Evolutionary conservation across 2,329 filamentous ascomycete genomes (phyloP).

Genomic region (Sclerotinia sclerotiorum): DNA sequence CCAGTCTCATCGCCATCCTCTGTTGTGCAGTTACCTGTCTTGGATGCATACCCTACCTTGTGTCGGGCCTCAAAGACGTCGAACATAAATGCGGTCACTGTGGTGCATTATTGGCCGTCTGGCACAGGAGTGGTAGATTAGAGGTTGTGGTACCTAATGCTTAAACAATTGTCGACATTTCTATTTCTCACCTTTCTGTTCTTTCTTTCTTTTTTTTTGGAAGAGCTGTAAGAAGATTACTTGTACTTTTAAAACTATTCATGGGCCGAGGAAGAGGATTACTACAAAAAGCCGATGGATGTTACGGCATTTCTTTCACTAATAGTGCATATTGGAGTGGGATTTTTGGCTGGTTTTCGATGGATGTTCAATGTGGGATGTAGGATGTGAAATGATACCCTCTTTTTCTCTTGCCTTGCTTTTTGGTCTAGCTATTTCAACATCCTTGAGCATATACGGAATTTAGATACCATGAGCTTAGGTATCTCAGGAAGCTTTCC

Average conservation of each 20-base stretch:
- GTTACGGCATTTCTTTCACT: background rate
- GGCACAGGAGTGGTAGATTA: conserved; percentile 45
- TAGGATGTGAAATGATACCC: conserved; percentile 13
- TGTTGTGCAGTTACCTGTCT: conserved; percentile 37
- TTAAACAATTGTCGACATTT: background rate
- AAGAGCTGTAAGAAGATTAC: background rate
- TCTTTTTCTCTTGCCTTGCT: background rate
- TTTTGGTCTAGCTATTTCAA: background rate
- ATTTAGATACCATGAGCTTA: too few species aligned
- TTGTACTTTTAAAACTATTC: background rate
- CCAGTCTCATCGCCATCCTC: conserved; percentile 31
- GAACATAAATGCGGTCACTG: conserved; percentile 47
- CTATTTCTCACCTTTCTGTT: background rate
- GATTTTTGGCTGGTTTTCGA: background rate
- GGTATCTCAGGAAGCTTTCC: background rate
- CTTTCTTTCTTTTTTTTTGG: background rate
- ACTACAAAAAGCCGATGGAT: background rate
- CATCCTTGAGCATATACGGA: background rate
- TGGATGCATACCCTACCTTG: conserved; percentile 46
- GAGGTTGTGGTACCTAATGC: conserved; percentile 38
- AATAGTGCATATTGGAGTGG: background rate
- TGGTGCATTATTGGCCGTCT: conserved; percentile 44
- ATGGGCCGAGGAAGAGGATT: background rate
- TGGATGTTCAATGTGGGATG: background rate
- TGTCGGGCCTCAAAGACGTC: conserved; percentile 47